Conservation (phyloP, 495 filamentous ascomycete genomes). For the Annulohypoxylon bovei region DNA sequence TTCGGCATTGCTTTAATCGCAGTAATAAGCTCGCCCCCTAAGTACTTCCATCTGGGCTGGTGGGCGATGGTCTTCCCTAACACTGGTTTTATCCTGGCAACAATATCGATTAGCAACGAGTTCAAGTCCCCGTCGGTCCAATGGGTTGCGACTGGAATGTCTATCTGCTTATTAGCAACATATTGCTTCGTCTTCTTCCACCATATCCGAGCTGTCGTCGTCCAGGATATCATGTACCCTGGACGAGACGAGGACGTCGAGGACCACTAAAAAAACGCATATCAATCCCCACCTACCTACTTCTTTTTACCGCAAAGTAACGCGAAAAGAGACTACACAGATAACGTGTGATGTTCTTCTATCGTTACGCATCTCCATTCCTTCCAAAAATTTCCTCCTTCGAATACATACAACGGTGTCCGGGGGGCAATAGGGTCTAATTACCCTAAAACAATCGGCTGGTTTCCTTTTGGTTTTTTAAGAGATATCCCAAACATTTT, state of each 20-base stretch:
- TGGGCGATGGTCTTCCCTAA: conserved; percentile 71
- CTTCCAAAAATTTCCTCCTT: conserved; percentile 17
- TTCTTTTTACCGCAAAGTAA: background rate
- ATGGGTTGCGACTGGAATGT: conserved; percentile 62
- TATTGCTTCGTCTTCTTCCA: conserved; percentile 66
- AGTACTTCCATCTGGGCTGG: conserved; percentile 65
- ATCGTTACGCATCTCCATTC: conserved; percentile 20
- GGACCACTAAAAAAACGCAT: conserved; percentile 38
- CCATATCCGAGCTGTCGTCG: conserved; percentile 64
- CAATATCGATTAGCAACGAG: conserved; percentile 57
- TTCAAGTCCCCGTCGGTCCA: conserved; percentile 53
- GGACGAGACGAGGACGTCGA: conserved; percentile 70
- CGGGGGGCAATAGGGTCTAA: conserved; percentile 21
- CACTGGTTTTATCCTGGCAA: conserved; percentile 64
- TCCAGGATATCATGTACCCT: conserved; percentile 70
- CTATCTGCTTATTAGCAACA: conserved; percentile 62
- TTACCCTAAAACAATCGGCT: conserved; percentile 34
- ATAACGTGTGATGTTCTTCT: conserved; percentile 38
- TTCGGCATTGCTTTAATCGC: conserved; percentile 68
- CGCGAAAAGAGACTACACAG: conserved; percentile 25
- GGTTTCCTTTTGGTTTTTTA: conserved; percentile 40
- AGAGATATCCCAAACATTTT: conserved; percentile 41
- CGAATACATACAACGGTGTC: conserved; percentile 20
- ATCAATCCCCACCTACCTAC: background rate
- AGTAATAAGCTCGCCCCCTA: conserved; percentile 59